These are phyloP conservation scores for Phytophthora melonis DNA, from an alignment of 352 stramenopile species.

Conservation along the genomic window DNA sequence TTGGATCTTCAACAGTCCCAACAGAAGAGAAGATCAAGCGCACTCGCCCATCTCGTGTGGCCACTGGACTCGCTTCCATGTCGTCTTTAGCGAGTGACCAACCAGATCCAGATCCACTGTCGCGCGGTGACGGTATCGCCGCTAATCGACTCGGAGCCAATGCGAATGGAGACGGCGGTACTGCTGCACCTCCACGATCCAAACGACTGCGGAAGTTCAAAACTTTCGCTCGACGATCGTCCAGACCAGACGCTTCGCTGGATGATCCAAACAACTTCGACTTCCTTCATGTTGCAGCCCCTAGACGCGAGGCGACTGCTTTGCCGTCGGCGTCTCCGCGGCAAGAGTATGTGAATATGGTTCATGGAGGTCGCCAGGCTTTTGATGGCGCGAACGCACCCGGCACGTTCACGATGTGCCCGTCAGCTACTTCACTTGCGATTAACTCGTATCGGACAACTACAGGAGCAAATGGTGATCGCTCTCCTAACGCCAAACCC, in stretches of 20 bases:
- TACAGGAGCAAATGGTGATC: neutral
- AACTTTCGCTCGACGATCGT: constrained; percentile 19
- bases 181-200: neutral
- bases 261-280: constrained; percentile 34
- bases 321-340: neutral
- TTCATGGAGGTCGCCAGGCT: constrained; percentile 8
- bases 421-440: constrained; percentile 24
- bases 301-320: constrained; percentile 15
- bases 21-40: constrained; percentile 19
- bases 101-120: constrained; percentile 11
- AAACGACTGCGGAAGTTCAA: constrained; percentile 21
- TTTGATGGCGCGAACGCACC: constrained; percentile 2
- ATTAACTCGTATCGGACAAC: constrained; percentile 16
- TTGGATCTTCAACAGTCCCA: neutral
- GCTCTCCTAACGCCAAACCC: constrained; percentile 9
- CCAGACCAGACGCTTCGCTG: constrained; percentile 15
- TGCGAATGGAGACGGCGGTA: neutral
- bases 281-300: constrained; percentile 42
- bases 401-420: constrained; percentile 15
- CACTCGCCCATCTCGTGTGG: constrained; percentile 16
- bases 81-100: constrained; percentile 16
- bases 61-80: constrained; percentile 21
- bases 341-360: neutral
- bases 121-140: constrained; percentile 14
- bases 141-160: constrained; percentile 14